A percentile compares a stretch with the other conserved stretches of the same genome.
Conservation (phyloP, 768 basidiomycete species). For the Daedaleopsis nitida region DNA sequence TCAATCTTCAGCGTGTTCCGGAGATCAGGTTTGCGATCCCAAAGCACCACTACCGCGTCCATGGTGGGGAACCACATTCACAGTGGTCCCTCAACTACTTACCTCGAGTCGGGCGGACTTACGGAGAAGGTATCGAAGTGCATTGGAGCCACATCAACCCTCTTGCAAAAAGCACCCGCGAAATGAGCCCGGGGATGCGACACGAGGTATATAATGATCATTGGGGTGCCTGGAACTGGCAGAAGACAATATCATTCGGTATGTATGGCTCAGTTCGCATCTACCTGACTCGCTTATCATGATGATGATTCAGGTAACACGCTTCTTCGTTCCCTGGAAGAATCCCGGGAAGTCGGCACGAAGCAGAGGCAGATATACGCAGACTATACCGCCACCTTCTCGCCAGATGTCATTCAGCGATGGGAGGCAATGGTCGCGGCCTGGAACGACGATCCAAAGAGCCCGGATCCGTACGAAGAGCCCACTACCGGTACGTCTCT, state of each 20-base stretch:
- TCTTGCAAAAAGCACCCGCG: slow-evolving; percentile 8
- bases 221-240: slow-evolving; percentile 34
- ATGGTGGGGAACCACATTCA: slow-evolving; percentile 27
- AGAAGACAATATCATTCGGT: slow-evolving; percentile 27
- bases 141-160: slow-evolving; percentile 21
- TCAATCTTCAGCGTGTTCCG: neutral
- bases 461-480: slow-evolving; percentile 23
- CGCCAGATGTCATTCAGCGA: neutral
- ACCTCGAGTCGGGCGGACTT: slow-evolving; percentile 16
- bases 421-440: slow-evolving; percentile 11
- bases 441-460: slow-evolving; percentile 8
- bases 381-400: neutral
- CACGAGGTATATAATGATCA: slow-evolving; percentile 24
- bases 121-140: slow-evolving; percentile 30
- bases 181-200: slow-evolving; percentile 19
- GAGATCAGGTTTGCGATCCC: slow-evolving; percentile 26
- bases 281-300: neutral
- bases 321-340: neutral
- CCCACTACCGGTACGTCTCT: slow-evolving; percentile 10
- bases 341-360: neutral
- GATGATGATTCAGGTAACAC: slow-evolving; percentile 1
- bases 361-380: neutral
- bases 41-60: slow-evolving; percentile 37
- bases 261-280: neutral
- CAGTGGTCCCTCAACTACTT: slow-evolving; percentile 33